These are phyloP conservation scores for Umbelopsis sp. DNA, from an alignment of 371 early-diverging fungal genomes.

Conservation along the genomic window DNA sequence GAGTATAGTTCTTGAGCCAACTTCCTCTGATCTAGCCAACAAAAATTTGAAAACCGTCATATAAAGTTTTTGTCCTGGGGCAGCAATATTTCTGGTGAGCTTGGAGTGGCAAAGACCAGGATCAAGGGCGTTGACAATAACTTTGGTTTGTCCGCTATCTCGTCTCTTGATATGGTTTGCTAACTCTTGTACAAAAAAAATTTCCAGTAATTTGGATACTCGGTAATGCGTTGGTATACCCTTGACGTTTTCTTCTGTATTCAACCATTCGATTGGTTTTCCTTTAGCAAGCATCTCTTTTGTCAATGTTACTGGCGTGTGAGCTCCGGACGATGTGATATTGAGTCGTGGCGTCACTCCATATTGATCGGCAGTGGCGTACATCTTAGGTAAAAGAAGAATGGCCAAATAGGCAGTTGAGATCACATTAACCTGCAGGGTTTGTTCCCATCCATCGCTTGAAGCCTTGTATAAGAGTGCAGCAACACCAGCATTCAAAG, in stretches of 20 bases:
- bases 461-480: neutral
- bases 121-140: conserved; percentile 1
- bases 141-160: neutral
- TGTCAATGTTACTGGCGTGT: neutral
- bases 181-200: neutral
- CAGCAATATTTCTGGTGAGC: neutral
- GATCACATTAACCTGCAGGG: neutral
- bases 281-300: neutral
- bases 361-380: neutral
- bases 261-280: neutral
- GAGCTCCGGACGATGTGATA: neutral
- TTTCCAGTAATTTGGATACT: neutral
- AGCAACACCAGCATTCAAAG: conserved; percentile 1
- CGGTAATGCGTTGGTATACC: neutral
- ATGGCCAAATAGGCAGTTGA: neutral
- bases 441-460: neutral
- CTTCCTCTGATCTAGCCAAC: neutral
- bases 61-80: neutral
- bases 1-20: neutral
- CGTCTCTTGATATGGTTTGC: neutral
- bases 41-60: neutral
- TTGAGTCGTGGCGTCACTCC: neutral
- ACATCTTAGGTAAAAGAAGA: neutral
- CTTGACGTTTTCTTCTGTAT: neutral
- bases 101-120: neutral